These are phyloP conservation scores for Ceratocystis destructans DNA, from an alignment of 2,329 filamentous ascomycete species.

Conservation along the genomic window DNA sequence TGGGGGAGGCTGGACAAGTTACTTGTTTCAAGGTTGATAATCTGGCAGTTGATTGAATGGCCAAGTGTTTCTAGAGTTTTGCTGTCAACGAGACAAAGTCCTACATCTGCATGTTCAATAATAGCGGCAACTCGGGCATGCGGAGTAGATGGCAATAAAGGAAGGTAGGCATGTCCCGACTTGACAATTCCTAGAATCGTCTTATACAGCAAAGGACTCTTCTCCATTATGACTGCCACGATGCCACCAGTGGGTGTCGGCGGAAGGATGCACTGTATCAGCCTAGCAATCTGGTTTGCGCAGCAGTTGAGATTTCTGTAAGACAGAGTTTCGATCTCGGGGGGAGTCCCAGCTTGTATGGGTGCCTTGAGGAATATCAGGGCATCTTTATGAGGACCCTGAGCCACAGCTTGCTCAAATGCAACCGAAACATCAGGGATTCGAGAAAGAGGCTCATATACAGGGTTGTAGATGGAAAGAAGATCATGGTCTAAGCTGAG, in stretches of 20 bases:
- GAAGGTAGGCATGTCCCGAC: constrained; percentile 64
- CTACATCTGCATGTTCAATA: constrained; percentile 43
- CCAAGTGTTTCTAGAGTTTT: constrained; percentile 21
- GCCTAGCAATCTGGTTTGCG: constrained; percentile 49
- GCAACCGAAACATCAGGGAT: constrained; percentile 35
- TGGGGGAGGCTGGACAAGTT: constrained; percentile 24
- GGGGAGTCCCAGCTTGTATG: constrained; percentile 15
- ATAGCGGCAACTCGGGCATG: constrained; percentile 46
- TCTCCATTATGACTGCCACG: constrained; percentile 65
- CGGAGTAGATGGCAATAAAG: constrained; percentile 61
- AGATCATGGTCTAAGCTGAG: constrained; percentile 24
- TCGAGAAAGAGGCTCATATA: constrained; percentile 26
- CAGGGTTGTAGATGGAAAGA: constrained; percentile 38
- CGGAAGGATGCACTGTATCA: constrained; percentile 13
- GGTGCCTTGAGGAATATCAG: constrained; percentile 46
- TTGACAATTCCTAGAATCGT: constrained; percentile 64
- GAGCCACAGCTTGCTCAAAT: constrained; percentile 40
- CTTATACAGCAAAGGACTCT: constrained; percentile 58
- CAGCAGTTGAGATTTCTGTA: constrained; percentile 50
- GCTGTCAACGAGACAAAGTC: constrained; percentile 32
- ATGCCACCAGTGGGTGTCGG: not conserved
- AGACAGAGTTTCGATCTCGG: constrained; percentile 35
- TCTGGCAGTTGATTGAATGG: constrained; percentile 17
- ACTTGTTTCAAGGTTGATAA: constrained; percentile 27
- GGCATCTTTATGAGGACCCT: constrained; percentile 42